Percentiles rank a stretch among this genome's conserved stretches.
phyloP scores from a whole-genome alignment of 2,329 filamentous ascomycete genomes.

The Trichoderma polysporum region DNA sequence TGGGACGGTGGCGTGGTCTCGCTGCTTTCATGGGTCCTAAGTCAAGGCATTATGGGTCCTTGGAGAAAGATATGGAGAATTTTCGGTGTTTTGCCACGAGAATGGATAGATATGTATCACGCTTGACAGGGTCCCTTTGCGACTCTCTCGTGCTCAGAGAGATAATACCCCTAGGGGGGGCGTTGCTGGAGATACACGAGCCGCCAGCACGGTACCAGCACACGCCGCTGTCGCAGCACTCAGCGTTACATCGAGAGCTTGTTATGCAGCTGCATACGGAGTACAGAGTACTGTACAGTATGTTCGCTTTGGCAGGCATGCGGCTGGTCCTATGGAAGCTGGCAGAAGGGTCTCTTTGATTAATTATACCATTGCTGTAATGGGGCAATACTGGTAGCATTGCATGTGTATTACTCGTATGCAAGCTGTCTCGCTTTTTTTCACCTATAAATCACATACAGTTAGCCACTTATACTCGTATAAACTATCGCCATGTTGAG shows the following conservation, averaged over 20 bases:
- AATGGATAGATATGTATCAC: not conserved
- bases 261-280: not conserved
- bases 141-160: not conserved
- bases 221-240: not conserved
- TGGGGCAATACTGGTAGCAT: too few species aligned
- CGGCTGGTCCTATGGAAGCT: not conserved
- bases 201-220: not conserved
- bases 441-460: not conserved
- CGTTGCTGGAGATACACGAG: not conserved
- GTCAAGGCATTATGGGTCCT: not conserved
- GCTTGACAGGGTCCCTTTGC: constrained; percentile 10
- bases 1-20: not conserved
- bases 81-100: constrained; percentile 4
- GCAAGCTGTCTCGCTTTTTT: not conserved
- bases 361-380: not conserved
- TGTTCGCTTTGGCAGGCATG: not conserved
- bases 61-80: not conserved
- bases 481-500: not conserved
- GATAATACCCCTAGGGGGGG: constrained; percentile 8
- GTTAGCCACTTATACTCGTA: not conserved
- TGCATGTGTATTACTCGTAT: not conserved
- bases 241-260: not conserved
- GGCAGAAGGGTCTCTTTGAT: not conserved
- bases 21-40: not conserved
- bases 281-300: too few species aligned